Percentiles rank a stretch among this genome's conserved stretches.
Evolutionary conservation across 2,329 filamentous ascomycete genomes (phyloP).

Genomic region (Hymenoscyphus infarciens): DNA sequence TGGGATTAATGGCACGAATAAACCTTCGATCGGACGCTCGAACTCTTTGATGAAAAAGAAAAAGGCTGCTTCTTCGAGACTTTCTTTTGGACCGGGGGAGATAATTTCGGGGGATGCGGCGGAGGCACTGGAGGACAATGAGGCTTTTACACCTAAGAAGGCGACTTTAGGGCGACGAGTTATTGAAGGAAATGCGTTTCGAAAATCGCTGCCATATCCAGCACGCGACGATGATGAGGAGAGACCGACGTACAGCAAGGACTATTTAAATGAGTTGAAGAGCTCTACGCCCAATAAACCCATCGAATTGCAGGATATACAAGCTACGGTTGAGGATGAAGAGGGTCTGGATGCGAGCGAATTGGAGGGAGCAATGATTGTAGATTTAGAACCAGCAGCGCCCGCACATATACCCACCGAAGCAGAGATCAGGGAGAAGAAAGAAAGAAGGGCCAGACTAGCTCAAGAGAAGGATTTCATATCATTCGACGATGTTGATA

Average conservation of each 20-base stretch:
- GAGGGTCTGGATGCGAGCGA: constrained; percentile 58
- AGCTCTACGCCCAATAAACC: constrained; percentile 83
- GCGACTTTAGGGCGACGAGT: constrained; percentile 59
- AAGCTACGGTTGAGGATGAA: constrained; percentile 44
- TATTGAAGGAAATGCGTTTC: constrained; percentile 62
- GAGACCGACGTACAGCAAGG: constrained; percentile 77
- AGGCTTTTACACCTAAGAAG: constrained; percentile 60
- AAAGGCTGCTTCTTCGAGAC: constrained; percentile 53
- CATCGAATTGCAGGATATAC: constrained; percentile 51
- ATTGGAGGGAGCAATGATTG: constrained; percentile 61
- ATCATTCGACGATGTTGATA: constrained; percentile 58
- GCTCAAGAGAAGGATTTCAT: constrained; percentile 70
- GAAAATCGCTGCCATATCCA: constrained; percentile 46
- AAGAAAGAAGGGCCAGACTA: constrained; percentile 78
- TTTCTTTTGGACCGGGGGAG: constrained; percentile 70
- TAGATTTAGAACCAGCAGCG: constrained; percentile 42
- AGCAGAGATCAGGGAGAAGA: constrained; percentile 85
- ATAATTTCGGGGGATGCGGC: constrained; percentile 52
- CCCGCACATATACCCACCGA: constrained; percentile 67
- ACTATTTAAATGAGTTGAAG: constrained; percentile 81
- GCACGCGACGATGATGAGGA: constrained; percentile 56
- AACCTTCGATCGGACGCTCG: constrained; percentile 45
- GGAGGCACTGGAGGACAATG: constrained; percentile 47
- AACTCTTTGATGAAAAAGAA: constrained; percentile 64
- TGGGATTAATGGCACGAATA: constrained; percentile 26